Evolutionary conservation across 1,139 yeast genomes (phyloP).

Genomic region (Magnusiomyces fungicola): DNA sequence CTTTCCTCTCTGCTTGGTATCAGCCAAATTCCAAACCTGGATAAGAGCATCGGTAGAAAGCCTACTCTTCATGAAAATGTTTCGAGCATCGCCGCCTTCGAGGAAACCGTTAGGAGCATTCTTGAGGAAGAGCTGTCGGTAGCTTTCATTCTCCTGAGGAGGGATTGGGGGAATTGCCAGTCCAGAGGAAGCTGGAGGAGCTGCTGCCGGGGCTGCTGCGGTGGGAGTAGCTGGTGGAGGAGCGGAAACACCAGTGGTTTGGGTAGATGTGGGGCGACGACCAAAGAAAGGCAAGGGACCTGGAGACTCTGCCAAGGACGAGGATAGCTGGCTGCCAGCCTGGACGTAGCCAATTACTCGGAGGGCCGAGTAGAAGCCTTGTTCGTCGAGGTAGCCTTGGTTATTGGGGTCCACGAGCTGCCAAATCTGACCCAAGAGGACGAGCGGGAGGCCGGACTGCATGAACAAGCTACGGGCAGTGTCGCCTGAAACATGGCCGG

Average conservation of each 20-base stretch:
- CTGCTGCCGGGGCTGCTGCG: not conserved
- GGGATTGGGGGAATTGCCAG: conserved; percentile 52
- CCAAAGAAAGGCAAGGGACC: not conserved
- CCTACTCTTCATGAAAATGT: conserved; percentile 80
- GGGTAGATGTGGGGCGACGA: not conserved
- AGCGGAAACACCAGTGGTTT: not conserved
- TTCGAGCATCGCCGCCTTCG: conserved; percentile 71
- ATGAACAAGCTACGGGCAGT: conserved; percentile 82
- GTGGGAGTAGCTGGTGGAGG: not conserved
- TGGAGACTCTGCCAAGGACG: not conserved
- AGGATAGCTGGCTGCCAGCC: conserved; percentile 37
- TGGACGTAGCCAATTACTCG: conserved; percentile 88
- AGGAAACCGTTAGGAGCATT: conserved; percentile 54
- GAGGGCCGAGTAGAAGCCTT: conserved; percentile 79
- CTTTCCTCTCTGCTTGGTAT: conserved; percentile 63
- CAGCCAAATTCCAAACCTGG: conserved; percentile 84
- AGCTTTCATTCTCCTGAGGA: conserved; percentile 60
- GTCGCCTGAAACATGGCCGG: conserved; percentile 85
- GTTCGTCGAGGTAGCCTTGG: conserved; percentile 75
- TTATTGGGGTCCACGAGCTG: conserved; percentile 80
- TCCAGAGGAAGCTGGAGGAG: conserved; percentile 16
- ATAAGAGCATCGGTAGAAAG: conserved; percentile 71
- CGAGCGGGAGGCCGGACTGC: conserved; percentile 75
- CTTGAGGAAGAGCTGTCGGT: conserved; percentile 65
- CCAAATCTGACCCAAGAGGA: conserved; percentile 86